Percentiles rank a stretch among this genome's conserved stretches.
Conservation (phyloP, 2,329 filamentous ascomycete species). For the Ophiocordyceps camponoti-rufipedis region DNA sequence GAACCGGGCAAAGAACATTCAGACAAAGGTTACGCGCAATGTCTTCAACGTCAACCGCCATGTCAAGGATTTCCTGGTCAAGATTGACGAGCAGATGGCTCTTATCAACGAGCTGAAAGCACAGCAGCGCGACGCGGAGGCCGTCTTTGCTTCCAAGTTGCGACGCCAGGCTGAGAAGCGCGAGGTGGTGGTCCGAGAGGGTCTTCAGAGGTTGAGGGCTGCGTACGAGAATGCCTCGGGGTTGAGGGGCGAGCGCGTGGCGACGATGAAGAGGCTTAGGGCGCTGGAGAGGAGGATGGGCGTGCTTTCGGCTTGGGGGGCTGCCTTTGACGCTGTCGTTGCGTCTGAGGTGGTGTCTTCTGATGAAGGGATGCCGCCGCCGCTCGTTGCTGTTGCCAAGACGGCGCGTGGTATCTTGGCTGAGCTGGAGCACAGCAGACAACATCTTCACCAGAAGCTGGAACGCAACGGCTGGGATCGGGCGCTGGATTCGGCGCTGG, state of each 20-base stretch:
- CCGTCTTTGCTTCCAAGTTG: constrained; percentile 70
- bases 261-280: constrained; percentile 64
- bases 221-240: constrained; percentile 66
- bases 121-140: constrained; percentile 79
- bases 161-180: constrained; percentile 79
- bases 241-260: constrained; percentile 64
- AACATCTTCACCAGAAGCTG: constrained; percentile 76
- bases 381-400: constrained; percentile 60
- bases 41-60: constrained; percentile 98
- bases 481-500: constrained; percentile 69
- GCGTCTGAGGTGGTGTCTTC: constrained; percentile 19
- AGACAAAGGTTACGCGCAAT: constrained; percentile 97
- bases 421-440: constrained; percentile 76
- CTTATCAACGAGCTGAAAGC: constrained; percentile 90
- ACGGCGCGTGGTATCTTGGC: constrained; percentile 75
- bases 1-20: constrained; percentile 97
- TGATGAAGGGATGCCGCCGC: constrained; percentile 40
- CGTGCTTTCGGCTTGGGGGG: constrained; percentile 80
- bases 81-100: constrained; percentile 97
- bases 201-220: constrained; percentile 56
- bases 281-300: constrained; percentile 72
- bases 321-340: constrained; percentile 71
- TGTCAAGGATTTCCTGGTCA: constrained; percentile 97
- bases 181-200: constrained; percentile 57
- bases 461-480: constrained; percentile 75